phyloP scores from a whole-genome alignment of 2,329 filamentous ascomycete species.

The Epichloe coenophiala region DNA sequence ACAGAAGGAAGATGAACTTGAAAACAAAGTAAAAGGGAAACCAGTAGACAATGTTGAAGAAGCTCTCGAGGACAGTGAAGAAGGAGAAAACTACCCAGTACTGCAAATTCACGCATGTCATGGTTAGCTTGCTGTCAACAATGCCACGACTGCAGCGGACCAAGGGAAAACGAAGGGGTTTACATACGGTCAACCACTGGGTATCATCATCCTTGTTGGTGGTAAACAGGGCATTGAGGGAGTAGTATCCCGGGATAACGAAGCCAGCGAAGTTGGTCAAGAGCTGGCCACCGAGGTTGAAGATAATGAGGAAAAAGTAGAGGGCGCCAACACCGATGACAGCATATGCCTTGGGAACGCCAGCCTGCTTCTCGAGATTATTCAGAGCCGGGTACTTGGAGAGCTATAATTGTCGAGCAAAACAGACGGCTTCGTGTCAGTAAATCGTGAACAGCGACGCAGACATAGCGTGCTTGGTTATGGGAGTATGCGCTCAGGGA shows the following conservation, averaged over 20 bases:
- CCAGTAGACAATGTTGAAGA: constrained; percentile 79
- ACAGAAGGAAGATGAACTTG: constrained; percentile 96
- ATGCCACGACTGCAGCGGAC: background rate
- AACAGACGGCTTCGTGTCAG: constrained; percentile 8
- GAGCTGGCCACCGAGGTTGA: constrained; percentile 82
- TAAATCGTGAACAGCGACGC: constrained; percentile 11
- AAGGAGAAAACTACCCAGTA: constrained; percentile 84
- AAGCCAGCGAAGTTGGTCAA: constrained; percentile 80
- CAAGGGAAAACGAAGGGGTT: background rate
- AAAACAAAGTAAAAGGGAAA: constrained; percentile 99
- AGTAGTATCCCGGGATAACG: constrained; percentile 74
- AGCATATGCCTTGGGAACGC: constrained; percentile 73
- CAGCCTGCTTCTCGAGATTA: constrained; percentile 76
- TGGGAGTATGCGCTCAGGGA: background rate
- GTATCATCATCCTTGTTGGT: constrained; percentile 62
- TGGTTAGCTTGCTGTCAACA: background rate
- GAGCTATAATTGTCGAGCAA: constrained; percentile 37
- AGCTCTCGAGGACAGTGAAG: constrained; percentile 72
- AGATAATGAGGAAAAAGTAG: constrained; percentile 88
- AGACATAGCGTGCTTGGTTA: background rate
- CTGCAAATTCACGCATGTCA: constrained; percentile 26
- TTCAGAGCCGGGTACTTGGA: constrained; percentile 73
- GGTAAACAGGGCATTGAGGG: constrained; percentile 63
- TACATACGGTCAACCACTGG: constrained; percentile 60
- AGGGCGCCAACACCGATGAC: constrained; percentile 62